phyloP scores from a whole-genome alignment of 129 eudicot genomes.

The sunflower (Helianthus annuus) region HanXRQr2.0-SUNRISE NC_035445.2:113055617-113056116 shows the following conservation, averaged over 20 bases:
- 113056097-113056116: conserved; percentile 82
- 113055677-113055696: conserved; percentile 78
- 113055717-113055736: conserved; percentile 75
- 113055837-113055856: conserved; percentile 76
- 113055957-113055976: conserved; percentile 85
- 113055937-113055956: conserved; percentile 63
- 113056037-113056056: conserved; percentile 84
- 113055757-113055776: conserved; percentile 93
- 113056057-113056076: conserved; percentile 90
- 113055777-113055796: conserved; percentile 84
- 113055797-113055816: conserved; percentile 83
- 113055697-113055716: conserved; percentile 74
- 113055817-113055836: conserved; percentile 79
- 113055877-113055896: conserved; percentile 49
- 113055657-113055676: conserved; percentile 58
- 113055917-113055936: conserved; percentile 70
- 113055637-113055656: conserved; percentile 64
- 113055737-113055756: conserved; percentile 80
- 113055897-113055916: conserved; percentile 23
- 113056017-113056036: conserved; percentile 81
- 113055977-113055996: conserved; percentile 65
- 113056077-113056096: conserved; percentile 90
- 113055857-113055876: conserved; percentile 50
- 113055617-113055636: conserved; percentile 57
- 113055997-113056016: conserved; percentile 89